Percentiles rank a stretch among this genome's conserved stretches.
Evolutionary conservation across 1,284 basidiomycete genomes (phyloP).

Genomic region (Sporisorium reilianum): DNA sequence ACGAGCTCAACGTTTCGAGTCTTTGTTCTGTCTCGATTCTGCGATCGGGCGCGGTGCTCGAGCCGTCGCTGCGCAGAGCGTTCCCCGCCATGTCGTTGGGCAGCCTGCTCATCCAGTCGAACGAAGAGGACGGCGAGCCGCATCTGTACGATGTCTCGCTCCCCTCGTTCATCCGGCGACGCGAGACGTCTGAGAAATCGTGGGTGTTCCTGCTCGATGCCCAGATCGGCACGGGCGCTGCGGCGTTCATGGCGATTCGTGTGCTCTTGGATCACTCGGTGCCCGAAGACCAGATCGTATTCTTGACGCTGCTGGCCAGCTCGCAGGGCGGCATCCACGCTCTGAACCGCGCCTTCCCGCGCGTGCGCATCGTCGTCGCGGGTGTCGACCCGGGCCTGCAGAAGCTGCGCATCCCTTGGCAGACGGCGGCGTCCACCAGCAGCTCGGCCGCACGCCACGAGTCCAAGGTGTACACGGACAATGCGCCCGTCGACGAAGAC

Average conservation of each 20-base stretch:
- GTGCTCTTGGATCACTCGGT: slow-evolving; percentile 95
- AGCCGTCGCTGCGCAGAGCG: slow-evolving; percentile 88
- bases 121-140: slow-evolving; percentile 85
- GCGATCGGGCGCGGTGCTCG: slow-evolving; percentile 88
- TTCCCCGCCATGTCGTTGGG: slow-evolving; percentile 89
- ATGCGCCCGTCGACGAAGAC: slow-evolving; percentile 33
- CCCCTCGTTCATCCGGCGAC: slow-evolving; percentile 72
- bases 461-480: slow-evolving; percentile 3
- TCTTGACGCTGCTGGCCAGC: slow-evolving; percentile 85
- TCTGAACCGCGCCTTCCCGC: slow-evolving; percentile 83
- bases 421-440: slow-evolving; percentile 9
- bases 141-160: slow-evolving; percentile 85
- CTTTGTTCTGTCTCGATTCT: slow-evolving; percentile 87
- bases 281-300: slow-evolving; percentile 75
- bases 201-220: slow-evolving; percentile 93
- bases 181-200: slow-evolving; percentile 73
- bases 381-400: slow-evolving; percentile 64
- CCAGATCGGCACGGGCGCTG: slow-evolving; percentile 94
- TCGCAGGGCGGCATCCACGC: slow-evolving; percentile 82
- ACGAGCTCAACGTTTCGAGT: slow-evolving; percentile 75
- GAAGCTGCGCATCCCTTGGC: slow-evolving; percentile 54
- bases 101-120: slow-evolving; percentile 87
- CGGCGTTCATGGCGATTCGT: slow-evolving; percentile 96
- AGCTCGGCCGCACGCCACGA: slow-evolving; percentile 12
- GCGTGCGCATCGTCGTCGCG: slow-evolving; percentile 64